phyloP scores from a whole-genome alignment of 2,329 filamentous ascomycete species.

The Colletotrichum sidae region DNA sequence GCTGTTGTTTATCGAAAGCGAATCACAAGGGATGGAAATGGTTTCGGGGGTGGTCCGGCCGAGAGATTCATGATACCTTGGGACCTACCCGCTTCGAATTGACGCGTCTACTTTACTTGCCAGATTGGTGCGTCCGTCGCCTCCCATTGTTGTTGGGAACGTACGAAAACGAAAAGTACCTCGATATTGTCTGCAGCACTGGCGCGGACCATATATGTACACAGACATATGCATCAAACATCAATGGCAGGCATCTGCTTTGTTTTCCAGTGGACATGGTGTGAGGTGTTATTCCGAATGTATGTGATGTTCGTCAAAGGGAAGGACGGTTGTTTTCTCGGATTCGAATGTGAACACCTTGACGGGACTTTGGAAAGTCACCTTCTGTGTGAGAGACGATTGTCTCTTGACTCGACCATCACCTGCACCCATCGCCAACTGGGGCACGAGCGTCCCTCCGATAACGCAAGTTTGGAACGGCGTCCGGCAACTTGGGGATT shows the following conservation, averaged over 20 bases:
- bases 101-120: conserved; percentile 34
- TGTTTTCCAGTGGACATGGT: not conserved
- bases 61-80: conserved; percentile 37
- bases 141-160: conserved; percentile 15
- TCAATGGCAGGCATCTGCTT: not conserved
- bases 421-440: too few species aligned
- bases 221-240: conserved; percentile 33
- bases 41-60: conserved; percentile 28
- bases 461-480: too few species aligned
- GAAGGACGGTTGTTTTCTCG: too few species aligned
- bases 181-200: conserved; percentile 1
- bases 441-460: too few species aligned
- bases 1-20: conserved; percentile 8
- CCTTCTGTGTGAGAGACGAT: too few species aligned
- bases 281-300: not conserved
- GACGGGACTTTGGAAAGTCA: too few species aligned
- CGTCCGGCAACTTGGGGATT: too few species aligned
- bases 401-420: too few species aligned
- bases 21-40: conserved; percentile 21
- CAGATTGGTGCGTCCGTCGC: conserved; percentile 16
- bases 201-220: conserved; percentile 20
- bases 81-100: conserved; percentile 35
- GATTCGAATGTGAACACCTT: too few species aligned
- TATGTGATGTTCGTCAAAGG: too few species aligned
- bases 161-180: conserved; percentile 30